These are phyloP conservation scores for Schizothecium vesticola DNA, from an alignment of 495 filamentous ascomycete genomes.

Conservation along the genomic window DNA sequence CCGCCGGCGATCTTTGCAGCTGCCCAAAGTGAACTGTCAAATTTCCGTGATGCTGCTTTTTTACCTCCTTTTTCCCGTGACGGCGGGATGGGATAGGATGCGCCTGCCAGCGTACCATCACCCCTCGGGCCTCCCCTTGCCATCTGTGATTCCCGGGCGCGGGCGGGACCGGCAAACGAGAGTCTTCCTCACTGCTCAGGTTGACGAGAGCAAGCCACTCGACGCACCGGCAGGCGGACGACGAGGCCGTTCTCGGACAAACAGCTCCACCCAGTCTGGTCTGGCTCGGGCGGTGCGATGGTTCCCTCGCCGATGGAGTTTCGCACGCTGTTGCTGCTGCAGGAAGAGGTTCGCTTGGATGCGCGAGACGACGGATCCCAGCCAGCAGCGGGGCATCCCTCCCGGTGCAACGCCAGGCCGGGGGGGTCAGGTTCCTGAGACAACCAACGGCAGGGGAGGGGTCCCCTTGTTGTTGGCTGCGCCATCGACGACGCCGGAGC, in stretches of 20 bases:
- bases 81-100: neutral
- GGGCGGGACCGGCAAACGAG: neutral
- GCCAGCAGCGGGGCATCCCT: neutral
- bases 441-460: neutral
- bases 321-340: slow-evolving; percentile 14
- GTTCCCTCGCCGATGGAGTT: neutral
- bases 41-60: neutral
- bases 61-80: neutral
- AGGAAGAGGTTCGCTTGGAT: slow-evolving; percentile 22
- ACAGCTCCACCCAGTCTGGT: neutral
- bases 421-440: slow-evolving; percentile 20
- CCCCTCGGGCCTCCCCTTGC: neutral
- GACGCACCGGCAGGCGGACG: neutral
- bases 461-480: neutral
- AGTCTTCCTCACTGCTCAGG: neutral
- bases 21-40: neutral
- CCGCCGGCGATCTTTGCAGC: neutral
- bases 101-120: neutral
- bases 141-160: neutral
- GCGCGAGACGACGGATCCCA: slow-evolving; percentile 5
- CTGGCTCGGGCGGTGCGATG: too few relatives aligned
- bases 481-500: neutral
- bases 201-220: neutral
- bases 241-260: neutral
- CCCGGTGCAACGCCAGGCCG: neutral